Base-by-base conservation (phyloP, 1,284 basidiomycete species). In the Malassezia yamatoensis region DNA sequence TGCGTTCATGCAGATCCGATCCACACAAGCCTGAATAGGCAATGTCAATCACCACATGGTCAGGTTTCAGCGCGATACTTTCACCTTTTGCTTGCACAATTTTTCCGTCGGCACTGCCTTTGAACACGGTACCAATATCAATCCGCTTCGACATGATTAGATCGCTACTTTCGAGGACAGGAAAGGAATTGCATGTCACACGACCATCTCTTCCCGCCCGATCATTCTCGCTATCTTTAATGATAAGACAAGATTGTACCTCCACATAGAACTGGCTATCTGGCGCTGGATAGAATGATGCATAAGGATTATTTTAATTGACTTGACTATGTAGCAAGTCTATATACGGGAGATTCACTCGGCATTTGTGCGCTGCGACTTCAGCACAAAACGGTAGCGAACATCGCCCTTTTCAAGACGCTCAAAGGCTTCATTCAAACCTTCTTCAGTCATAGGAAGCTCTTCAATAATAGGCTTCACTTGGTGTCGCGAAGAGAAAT, bases 381-480 rank as follows among this genome's bases (percentile, higher is more conserved):
- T 61, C n/a, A 67, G 63, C 10, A 72, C 69, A 45, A 72, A 72
- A n/a, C 69, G 58, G 59, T 67, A 70, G 21, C 68, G 62, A 1
- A 70, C 65, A 44, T 72, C 66, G 45, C 69, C 69, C 59, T 68
- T 68, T 38, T 66, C 57, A 39, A 70, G 60, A 11, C 70, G 53
- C 24, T 67, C 64, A 8, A 63, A 52, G 20, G 70, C 70, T 37
- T 43, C 12, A 57, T 70, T 70, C 53, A 72, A 48, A 34, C 64
- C 66, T 21, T 69, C 63, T 49, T 65, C 61, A 46, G 62, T 67
- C 70, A 72, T 72, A 24, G 65, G 62, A 1, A 72, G 65, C 49
- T 64, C 60, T 55, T 72, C 70, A 58, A 69, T 62, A 24, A 66
- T 63, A 33, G 70, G 67, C 57, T 61, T 60, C 53, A 68, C 57